Percentiles rank a stretch among this genome's conserved stretches.
phyloP scores from a whole-genome alignment of 1,139 yeast species.

The Scheffersomyces illinoinensis region DNA sequence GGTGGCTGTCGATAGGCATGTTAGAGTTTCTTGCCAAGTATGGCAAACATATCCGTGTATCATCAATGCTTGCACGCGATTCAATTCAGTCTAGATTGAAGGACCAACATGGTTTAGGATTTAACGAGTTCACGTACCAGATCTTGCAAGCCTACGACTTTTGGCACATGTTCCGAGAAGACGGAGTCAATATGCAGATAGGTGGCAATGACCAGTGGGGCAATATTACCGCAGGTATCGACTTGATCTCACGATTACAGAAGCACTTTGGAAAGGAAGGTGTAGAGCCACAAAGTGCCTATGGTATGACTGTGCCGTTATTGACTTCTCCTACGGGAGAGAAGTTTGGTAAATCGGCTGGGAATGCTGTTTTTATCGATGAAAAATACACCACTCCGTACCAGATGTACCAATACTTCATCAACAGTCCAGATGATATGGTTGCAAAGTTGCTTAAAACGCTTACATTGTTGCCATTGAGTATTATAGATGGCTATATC shows the following conservation, averaged over 20 bases:
- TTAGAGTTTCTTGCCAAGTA: slow-evolving; percentile 73
- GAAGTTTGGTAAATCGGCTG: slow-evolving; percentile 96
- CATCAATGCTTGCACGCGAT: slow-evolving; percentile 88
- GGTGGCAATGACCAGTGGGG: slow-evolving; percentile 99
- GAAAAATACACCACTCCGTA: slow-evolving; percentile 71
- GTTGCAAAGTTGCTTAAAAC: slow-evolving; percentile 67
- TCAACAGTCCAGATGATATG: slow-evolving; percentile 77
- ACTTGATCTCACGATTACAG: slow-evolving; percentile 69
- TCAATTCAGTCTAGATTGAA: slow-evolving; percentile 75
- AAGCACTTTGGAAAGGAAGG: slow-evolving; percentile 19
- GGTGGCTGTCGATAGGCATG: slow-evolving; percentile 85
- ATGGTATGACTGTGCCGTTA: slow-evolving; percentile 87
- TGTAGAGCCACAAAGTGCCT: slow-evolving; percentile 33
- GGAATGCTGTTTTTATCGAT: slow-evolving; percentile 91
- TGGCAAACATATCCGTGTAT: slow-evolving; percentile 79
- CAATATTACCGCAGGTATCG: slow-evolving; percentile 94
- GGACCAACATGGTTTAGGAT: slow-evolving; percentile 79
- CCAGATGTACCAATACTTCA: slow-evolving; percentile 83
- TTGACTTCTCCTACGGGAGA: slow-evolving; percentile 88
- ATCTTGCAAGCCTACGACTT: slow-evolving; percentile 92
- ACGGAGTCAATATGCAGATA: slow-evolving; percentile 71
- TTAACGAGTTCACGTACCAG: slow-evolving; percentile 92
- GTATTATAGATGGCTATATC: slow-evolving; percentile 53
- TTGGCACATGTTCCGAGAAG: slow-evolving; percentile 68
- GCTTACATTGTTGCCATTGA: slow-evolving; percentile 75